Evolutionary conservation across 139 green algal species (phyloP).

Genomic region (Chlamydomonas sp.): DNA sequence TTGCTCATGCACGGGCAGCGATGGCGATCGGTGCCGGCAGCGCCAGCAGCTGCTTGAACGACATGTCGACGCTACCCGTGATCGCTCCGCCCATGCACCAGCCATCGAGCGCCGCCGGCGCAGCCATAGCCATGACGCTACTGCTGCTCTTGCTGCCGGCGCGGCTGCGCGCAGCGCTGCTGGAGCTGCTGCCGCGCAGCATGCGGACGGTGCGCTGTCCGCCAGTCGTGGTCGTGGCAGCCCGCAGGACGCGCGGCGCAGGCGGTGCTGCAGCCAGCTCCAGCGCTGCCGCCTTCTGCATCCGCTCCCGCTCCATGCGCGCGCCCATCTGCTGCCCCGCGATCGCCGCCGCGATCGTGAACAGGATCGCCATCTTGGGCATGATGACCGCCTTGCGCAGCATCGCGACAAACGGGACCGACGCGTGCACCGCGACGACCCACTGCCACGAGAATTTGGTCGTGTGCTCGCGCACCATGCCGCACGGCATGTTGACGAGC

Average conservation of each 20-base stretch:
- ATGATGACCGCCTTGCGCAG: constrained; percentile 73
- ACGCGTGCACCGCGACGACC: constrained; percentile 81
- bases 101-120: too few species aligned
- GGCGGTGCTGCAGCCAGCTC: neutral
- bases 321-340: constrained; percentile 45
- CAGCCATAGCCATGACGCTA: too few species aligned
- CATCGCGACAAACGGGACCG: constrained; percentile 81
- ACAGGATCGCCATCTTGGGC: constrained; percentile 58
- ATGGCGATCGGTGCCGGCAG: too few species aligned
- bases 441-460: constrained; percentile 78
- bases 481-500: constrained; percentile 71
- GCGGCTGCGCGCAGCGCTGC: too few species aligned
- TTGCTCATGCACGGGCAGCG: too few species aligned
- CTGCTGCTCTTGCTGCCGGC: too few species aligned
- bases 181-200: too few species aligned
- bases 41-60: too few species aligned
- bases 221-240: too few species aligned
- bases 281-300: neutral
- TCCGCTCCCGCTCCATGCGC: constrained; percentile 24
- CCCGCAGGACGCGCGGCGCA: too few species aligned
- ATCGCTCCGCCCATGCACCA: too few species aligned
- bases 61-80: too few species aligned
- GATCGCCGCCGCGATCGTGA: constrained; percentile 53
- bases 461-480: constrained; percentile 68
- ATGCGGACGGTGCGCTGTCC: neutral